Evolutionary conservation across 2,329 filamentous ascomycete genomes (phyloP).

Genomic region (Colletotrichum shisoi): DNA sequence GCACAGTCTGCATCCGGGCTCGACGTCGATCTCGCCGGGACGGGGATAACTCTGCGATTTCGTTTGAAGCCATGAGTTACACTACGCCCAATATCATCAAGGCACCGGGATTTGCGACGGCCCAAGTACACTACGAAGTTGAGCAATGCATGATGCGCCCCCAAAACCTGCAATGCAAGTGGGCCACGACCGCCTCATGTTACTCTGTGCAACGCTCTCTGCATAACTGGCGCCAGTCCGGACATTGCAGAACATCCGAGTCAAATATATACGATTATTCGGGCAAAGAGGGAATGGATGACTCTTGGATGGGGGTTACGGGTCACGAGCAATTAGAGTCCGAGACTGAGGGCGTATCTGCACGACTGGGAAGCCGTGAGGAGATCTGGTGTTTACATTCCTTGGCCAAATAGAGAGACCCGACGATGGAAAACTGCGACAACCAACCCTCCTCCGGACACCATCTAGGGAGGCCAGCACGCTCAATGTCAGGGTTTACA

Average conservation of each 20-base stretch:
- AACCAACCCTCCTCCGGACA: background rate
- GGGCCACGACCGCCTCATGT: constrained; percentile 8
- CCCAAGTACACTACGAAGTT: constrained; percentile 5
- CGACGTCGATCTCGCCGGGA: constrained; percentile 3
- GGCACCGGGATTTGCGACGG: background rate
- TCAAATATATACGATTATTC: background rate
- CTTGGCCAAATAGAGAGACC: background rate
- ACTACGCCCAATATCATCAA: background rate
- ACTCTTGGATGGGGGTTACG: background rate
- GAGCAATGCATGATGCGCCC: constrained; percentile 11
- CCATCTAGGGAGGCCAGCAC: background rate
- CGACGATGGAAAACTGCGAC: background rate
- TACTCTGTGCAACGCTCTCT: background rate
- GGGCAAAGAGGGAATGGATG: background rate
- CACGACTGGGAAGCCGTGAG: constrained; percentile 9
- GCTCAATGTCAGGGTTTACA: background rate
- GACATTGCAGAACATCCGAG: background rate
- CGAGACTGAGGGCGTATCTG: constrained; percentile 1
- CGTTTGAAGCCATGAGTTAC: background rate
- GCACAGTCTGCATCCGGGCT: constrained; percentile 4
- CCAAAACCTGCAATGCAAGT: constrained; percentile 21
- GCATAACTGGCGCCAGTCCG: constrained; percentile 13
- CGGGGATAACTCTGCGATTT: background rate
- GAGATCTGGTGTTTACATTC: constrained; percentile 9
- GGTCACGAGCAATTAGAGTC: constrained; percentile 1